Base-by-base conservation (phyloP, 1,284 basidiomycete genomes). In the Puccinia novopanici region DNA sequence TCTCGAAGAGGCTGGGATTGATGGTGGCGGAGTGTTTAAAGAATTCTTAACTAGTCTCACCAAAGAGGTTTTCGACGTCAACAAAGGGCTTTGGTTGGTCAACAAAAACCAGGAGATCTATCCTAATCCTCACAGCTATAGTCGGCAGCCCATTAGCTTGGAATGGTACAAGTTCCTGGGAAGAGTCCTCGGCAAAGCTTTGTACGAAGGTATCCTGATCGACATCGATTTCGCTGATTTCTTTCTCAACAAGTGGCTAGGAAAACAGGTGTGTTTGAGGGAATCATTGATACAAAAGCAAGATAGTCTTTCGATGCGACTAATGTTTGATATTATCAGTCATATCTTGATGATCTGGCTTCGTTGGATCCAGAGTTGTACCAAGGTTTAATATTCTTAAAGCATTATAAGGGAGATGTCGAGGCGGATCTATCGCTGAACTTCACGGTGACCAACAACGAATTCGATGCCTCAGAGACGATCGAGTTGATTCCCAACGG, bases 21-120 rank as follows among this genome's bases (percentile, higher is more conserved):
- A 99, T 84, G 96, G 96, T 0, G 95, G 97, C 2, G 96, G 97
- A 0, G 90, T 99, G 10, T 98, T 98, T 88, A 99, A 99, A 85
- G 97, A 98, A 86, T 97, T 99, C 84, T 90, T 99, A 84, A 98
- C 95, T 73, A 92, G 91, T 17, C 86, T 98, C 27, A 92, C 91
- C 76, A 94, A 93, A 84, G 95, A 98, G 85, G 95, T 93, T 0
- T 98, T 99, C 83, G 94, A 99, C 84, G 92, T 92, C 0, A 91
- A 98, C 84, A 90, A 94, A 22, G 97, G 97, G 1, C 87, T 99
- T 17, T 99, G 96, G 96, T 87, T 95, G 59, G 91, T 90, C 40
- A 99, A 92, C 75, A 90, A 91, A 85, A 91, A 93, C 84, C 93
- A 97, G 81, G 94, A 98, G 86, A 88, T 99, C 72, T 99, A 98